Evolutionary conservation across 345 rosid species (phyloP), one percentile per base, ranked within the genome.

Genomic region (Lepidium africanum): DNA sequence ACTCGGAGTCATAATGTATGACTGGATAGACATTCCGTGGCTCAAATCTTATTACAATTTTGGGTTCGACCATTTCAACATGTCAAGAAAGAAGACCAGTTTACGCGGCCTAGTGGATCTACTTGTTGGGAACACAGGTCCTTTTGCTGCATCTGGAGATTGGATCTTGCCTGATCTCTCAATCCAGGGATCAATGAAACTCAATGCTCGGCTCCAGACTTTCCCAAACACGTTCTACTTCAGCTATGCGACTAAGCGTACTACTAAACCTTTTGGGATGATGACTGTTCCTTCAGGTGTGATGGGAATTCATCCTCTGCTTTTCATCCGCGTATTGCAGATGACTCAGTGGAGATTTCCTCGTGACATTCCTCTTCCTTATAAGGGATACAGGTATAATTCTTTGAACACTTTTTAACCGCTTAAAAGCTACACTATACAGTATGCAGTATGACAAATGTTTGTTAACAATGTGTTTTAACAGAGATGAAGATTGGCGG

Each of bases 131-230:
- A 88, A 86, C 54, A 49, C 85, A 6, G 97, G 99, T 3, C 99
- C 99, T 17, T 86, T 91, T 50, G 86, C 90, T 11, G 19, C 90
- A 33, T 67, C 57, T 52, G 93, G 80, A 52, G 99, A 94, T 65
- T 94, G 99, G 99, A 86, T 94, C 59, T 84, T 94, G 33, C 93
- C 99, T 12, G 99, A 94, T 63, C 95, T 94, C 56, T 89, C 99
- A 5, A 83, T 94, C 72, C 93, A 94, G 75, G 97, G 96, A 9
- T 82, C 99, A 9, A 68, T 86, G 71, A 54, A 47, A 69, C 71
- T 87, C 58, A 94, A 94, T 41, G 40, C 72, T 45, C 71, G 72
- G 72, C 75, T 94, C 5, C 81, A 81, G 15, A 94, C 96, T 3
- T 94, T 94, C 59, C 86, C 89, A 5, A 62, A 76, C 67, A 94